Evolutionary conservation across 176 grass and related monocot genomes (phyloP).

Genomic region (Oryza glumipatula): DNA sequence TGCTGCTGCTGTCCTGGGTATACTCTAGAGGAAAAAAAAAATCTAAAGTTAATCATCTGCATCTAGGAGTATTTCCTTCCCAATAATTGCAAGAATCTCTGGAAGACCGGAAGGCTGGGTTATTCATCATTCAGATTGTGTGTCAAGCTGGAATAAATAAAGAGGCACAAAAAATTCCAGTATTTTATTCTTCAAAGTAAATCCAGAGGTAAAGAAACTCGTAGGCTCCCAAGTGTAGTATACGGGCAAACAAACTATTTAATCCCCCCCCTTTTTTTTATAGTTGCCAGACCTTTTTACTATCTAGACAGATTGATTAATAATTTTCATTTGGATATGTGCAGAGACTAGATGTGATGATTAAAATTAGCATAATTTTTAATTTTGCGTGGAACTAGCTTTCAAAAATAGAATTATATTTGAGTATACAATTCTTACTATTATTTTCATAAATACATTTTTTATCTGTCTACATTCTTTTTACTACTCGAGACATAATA

Average conservation of each 20-base stretch:
- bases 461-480: neutral
- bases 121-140: neutral
- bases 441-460: neutral
- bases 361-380: neutral
- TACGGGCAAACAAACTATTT: no score
- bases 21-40: conserved; percentile 29
- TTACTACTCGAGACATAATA: neutral
- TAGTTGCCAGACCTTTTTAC: no score
- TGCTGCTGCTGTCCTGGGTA: conserved; percentile 7
- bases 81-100: conserved; percentile 24
- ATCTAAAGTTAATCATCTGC: conserved; percentile 28
- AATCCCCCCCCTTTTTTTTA: no score
- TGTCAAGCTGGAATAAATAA: neutral
- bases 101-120: neutral
- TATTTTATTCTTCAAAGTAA: neutral
- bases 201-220: neutral
- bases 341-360: neutral
- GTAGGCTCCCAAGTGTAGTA: neutral
- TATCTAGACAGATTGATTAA: neutral
- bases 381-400: neutral
- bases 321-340: neutral
- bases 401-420: neutral
- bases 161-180: neutral
- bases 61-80: neutral
- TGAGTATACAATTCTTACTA: neutral